phyloP scores from a whole-genome alignment of 73 alveolate genomes.

The Paramecium biaurelia region DNA sequence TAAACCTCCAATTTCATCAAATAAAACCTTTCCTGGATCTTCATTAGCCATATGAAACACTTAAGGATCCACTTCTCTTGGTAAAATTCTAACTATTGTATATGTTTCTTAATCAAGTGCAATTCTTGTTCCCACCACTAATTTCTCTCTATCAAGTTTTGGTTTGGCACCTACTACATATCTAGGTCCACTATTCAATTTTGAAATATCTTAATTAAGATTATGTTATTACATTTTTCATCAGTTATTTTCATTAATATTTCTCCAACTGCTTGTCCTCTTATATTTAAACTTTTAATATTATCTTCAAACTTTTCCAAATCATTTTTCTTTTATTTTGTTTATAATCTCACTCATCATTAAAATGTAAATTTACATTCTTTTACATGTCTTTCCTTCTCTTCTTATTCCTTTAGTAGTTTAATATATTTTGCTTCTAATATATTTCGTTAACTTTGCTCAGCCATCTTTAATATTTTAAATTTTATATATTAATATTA shows the following conservation, averaged over 20 bases:
- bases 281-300: constrained; percentile 88
- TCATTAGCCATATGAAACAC: constrained; percentile 98
- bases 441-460: background rate
- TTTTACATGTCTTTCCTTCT: background rate
- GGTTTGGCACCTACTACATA: constrained; percentile 98
- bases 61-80: constrained; percentile 99
- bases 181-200: constrained; percentile 98
- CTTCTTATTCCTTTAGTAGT: background rate
- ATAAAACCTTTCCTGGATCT: constrained; percentile 95
- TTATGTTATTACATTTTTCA: constrained; percentile 68
- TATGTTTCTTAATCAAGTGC: constrained; percentile 84
- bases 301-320: constrained; percentile 91
- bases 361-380: background rate
- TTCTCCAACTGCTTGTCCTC: constrained; percentile 98
- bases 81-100: constrained; percentile 98
- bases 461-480: constrained; percentile 6
- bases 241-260: constrained; percentile 83
- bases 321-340: constrained; percentile 66
- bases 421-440: background rate
- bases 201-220: constrained; percentile 78
- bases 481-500: background rate
- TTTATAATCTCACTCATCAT: constrained; percentile 65
- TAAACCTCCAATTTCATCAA: constrained; percentile 97
- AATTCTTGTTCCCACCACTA: constrained; percentile 76
- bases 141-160: constrained; percentile 86